phyloP scores from a whole-genome alignment of 495 filamentous ascomycete species.

The Evansstolkia leycettana region DNA sequence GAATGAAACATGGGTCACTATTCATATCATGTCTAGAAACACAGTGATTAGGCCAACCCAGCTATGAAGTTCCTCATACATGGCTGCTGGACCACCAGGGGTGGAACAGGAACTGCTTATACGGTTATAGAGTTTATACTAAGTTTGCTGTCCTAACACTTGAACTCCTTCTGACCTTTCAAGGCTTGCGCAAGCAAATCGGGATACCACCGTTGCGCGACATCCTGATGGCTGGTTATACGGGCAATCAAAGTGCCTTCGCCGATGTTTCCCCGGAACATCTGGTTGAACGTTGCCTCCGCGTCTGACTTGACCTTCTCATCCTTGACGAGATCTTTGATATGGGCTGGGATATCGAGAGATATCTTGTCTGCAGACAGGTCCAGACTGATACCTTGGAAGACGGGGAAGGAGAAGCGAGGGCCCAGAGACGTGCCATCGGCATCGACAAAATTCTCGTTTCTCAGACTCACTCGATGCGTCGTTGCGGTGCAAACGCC shows the following conservation, averaged over 20 bases:
- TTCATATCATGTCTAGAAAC: too few species aligned
- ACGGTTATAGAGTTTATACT: too few species aligned
- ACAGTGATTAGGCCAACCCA: too few species aligned
- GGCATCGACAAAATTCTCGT: conserved; percentile 19
- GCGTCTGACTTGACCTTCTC: conserved; percentile 31
- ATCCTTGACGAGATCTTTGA: conserved; percentile 34
- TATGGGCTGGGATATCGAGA: conserved; percentile 55
- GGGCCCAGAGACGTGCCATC: conserved; percentile 38
- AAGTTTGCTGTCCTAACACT: too few species aligned
- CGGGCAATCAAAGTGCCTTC: conserved; percentile 76
- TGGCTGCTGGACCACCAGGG: too few species aligned
- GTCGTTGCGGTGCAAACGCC: conserved; percentile 82
- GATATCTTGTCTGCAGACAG: conserved; percentile 62
- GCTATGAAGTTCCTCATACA: too few species aligned
- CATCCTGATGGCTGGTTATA: conserved; percentile 81
- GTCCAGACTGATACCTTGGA: conserved; percentile 80
- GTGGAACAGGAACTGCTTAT: too few species aligned
- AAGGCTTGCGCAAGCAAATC: conserved; percentile 40
- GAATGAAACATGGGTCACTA: too few species aligned
- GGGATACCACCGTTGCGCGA: conserved; percentile 72
- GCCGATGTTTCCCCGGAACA: conserved; percentile 48
- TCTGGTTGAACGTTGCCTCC: conserved; percentile 29
- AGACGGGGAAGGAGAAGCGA: conserved; percentile 79
- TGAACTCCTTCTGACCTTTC: conserved; percentile 15
- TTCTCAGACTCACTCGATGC: conserved; percentile 52